Conservation (phyloP, 306 rosid genomes). For the Dryas drummondii region DNA sequence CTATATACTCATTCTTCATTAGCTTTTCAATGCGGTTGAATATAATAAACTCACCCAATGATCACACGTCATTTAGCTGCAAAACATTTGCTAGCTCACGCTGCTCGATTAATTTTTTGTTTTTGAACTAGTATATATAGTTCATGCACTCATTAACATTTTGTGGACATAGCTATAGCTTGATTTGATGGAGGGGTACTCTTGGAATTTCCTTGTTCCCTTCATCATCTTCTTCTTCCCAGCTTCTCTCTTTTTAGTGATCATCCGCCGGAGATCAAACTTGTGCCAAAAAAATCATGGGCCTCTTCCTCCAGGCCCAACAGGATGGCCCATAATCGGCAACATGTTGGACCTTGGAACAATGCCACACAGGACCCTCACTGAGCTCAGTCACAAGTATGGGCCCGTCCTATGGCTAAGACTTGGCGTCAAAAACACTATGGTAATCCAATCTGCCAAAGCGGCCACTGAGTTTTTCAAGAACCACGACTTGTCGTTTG, state of each 20-base stretch:
- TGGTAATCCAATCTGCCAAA: neutral
- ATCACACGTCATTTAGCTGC: no score
- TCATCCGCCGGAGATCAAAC: slow-evolving; percentile 14
- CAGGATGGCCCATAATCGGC: slow-evolving; percentile 69
- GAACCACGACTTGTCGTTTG: neutral
- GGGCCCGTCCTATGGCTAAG: neutral
- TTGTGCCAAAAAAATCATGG: neutral
- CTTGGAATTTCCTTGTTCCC: neutral
- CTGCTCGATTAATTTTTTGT: no score
- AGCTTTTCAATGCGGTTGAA: no score
- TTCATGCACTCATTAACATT: no score
- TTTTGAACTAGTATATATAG: no score
- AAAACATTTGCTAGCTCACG: no score
- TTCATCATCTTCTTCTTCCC: slow-evolving; percentile 22
- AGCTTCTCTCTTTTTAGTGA: slow-evolving; percentile 21
- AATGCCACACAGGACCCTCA: slow-evolving; percentile 56
- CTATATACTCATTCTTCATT: no score
- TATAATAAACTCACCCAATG: no score
- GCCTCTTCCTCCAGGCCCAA: slow-evolving; percentile 55
- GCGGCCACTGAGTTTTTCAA: slow-evolving; percentile 2
- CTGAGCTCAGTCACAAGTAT: slow-evolving; percentile 28
- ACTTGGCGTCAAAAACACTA: neutral
- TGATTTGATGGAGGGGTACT: neutral
- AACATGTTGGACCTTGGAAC: slow-evolving; percentile 65
- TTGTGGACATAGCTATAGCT: no score